Conservation (phyloP, 495 filamentous ascomycete genomes). For the Xylaria nigripes region DNA sequence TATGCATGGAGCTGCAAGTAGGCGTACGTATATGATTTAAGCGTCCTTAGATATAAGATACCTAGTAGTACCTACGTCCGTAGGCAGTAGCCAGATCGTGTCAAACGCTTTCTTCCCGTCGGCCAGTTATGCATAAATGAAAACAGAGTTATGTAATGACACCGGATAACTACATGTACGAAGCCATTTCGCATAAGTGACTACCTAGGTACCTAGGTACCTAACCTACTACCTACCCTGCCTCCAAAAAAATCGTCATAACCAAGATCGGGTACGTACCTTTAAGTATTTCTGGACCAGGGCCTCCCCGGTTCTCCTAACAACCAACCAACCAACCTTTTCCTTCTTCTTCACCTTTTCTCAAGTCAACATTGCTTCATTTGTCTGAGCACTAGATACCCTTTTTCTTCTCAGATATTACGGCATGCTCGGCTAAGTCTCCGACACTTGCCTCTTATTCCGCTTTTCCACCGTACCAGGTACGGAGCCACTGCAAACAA, state of each 20-base stretch:
- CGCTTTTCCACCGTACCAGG: not conserved
- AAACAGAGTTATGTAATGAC: not conserved
- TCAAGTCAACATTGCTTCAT: not conserved
- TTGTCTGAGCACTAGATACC: not conserved
- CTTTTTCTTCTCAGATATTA: not conserved
- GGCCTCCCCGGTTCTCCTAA: not conserved
- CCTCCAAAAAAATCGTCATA: constrained; percentile 12
- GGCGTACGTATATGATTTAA: too few species aligned
- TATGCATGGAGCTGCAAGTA: not conserved
- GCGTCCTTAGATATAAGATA: too few species aligned
- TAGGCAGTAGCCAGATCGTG: too few species aligned
- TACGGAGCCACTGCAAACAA: not conserved
- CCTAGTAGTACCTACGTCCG: too few species aligned
- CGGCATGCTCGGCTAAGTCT: not conserved
- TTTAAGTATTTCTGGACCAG: not conserved
- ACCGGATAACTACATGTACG: not conserved
- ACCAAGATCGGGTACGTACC: not conserved
- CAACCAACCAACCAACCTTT: not conserved
- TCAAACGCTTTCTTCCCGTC: not conserved
- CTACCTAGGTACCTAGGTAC: too few species aligned
- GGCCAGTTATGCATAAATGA: not conserved
- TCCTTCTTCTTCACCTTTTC: not conserved
- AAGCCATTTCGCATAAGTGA: not conserved
- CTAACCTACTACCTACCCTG: too few species aligned
- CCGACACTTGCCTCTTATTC: not conserved